These are phyloP conservation scores for Cladosporium austrohemisphaericum DNA, from an alignment of 2,329 filamentous ascomycete genomes.

Conservation along the genomic window DNA sequence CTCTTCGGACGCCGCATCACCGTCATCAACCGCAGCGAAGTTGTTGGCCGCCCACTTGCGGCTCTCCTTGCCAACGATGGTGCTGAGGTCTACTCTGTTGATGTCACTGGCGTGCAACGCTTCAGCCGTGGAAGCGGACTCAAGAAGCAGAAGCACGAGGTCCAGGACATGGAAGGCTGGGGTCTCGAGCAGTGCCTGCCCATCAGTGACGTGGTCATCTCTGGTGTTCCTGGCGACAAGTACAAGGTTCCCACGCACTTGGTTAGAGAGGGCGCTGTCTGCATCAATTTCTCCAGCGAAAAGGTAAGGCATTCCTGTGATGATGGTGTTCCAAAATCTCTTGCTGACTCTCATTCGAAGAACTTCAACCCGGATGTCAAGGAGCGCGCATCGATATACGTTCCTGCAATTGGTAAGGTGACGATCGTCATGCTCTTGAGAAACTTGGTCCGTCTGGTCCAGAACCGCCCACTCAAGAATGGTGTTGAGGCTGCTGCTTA, in stretches of 20 bases:
- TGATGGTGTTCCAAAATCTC: too few relatives aligned
- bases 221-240: slow-evolving; percentile 79
- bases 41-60: slow-evolving; percentile 87
- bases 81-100: slow-evolving; percentile 90
- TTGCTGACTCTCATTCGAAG: slow-evolving; percentile 30
- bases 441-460: slow-evolving; percentile 65
- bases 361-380: slow-evolving; percentile 91
- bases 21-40: slow-evolving; percentile 93
- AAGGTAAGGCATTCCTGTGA: slow-evolving; percentile 57
- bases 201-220: slow-evolving; percentile 89
- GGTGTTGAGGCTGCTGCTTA: too few relatives aligned
- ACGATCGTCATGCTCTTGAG: slow-evolving; percentile 88
- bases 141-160: slow-evolving; percentile 79
- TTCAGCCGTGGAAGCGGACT: slow-evolving; percentile 89
- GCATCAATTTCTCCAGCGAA: slow-evolving; percentile 96
- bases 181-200: slow-evolving; percentile 76
- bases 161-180: slow-evolving; percentile 77
- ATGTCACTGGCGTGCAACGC: slow-evolving; percentile 84
- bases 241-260: slow-evolving; percentile 87
- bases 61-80: slow-evolving; percentile 94
- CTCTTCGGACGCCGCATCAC: slow-evolving; percentile 92
- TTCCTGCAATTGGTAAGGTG: slow-evolving; percentile 95
- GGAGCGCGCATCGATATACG: slow-evolving; percentile 93
- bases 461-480: slow-evolving; percentile 35
- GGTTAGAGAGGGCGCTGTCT: slow-evolving; percentile 87